Conservation (phyloP, 352 stramenopile genomes). For the Phytophthora sp. region DNA sequence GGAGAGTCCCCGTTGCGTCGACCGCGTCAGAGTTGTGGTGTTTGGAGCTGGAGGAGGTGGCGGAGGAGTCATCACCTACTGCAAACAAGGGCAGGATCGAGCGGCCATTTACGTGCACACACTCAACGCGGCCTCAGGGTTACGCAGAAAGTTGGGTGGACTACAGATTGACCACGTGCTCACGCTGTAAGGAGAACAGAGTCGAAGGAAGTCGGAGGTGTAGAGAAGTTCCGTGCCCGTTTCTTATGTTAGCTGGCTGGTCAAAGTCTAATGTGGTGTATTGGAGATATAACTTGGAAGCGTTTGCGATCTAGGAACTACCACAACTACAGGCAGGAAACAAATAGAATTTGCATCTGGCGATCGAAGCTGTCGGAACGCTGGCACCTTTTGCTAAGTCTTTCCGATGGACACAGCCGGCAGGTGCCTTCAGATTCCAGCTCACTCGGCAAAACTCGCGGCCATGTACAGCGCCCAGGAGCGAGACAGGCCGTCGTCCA, state of each 20-base stretch:
- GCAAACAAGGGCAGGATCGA: slow-evolving; percentile 40
- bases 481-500: slow-evolving; percentile 77
- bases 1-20: slow-evolving; percentile 47
- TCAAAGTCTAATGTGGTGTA: background rate
- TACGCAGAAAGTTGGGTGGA: slow-evolving; percentile 61
- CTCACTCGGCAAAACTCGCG: slow-evolving; percentile 45
- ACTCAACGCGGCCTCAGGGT: slow-evolving; percentile 66
- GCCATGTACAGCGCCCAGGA: slow-evolving; percentile 82
- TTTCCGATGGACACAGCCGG: slow-evolving; percentile 3
- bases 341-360: background rate
- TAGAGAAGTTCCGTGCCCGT: background rate
- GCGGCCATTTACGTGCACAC: slow-evolving; percentile 56
- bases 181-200: slow-evolving; percentile 11
- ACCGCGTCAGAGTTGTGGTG: slow-evolving; percentile 62
- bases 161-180: slow-evolving; percentile 57
- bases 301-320: background rate
- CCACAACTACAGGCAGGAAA: background rate
- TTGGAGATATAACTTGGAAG: background rate
- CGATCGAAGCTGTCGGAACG: background rate
- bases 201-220: background rate
- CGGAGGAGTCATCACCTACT: slow-evolving; percentile 76
- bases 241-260: background rate
- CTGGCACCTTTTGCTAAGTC: background rate
- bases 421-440: background rate
- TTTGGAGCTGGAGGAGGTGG: slow-evolving; percentile 42